phyloP scores from a whole-genome alignment of 805 yeast species.

The Candida ascalaphidarum region DNA sequence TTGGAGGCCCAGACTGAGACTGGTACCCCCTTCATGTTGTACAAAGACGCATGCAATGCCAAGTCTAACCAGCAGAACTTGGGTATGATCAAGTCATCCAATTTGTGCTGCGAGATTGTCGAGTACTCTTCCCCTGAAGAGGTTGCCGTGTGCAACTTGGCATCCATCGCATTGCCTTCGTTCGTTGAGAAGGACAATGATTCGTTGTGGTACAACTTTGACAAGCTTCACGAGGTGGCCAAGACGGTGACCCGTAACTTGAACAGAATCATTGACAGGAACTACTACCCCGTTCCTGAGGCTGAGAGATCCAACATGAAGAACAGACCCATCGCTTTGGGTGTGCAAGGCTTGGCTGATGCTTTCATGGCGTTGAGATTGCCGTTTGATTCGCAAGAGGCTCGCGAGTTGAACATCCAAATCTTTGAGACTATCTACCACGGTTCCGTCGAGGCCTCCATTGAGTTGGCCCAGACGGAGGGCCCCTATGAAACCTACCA shows the following conservation, averaged over 20 bases:
- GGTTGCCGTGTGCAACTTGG: slow-evolving; percentile 55
- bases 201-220: slow-evolving; percentile 43
- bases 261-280: slow-evolving; percentile 49
- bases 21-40: slow-evolving; percentile 58
- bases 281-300: slow-evolving; percentile 48
- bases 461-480: slow-evolving; percentile 43
- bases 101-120: slow-evolving; percentile 56
- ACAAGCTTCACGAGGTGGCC: slow-evolving; percentile 45
- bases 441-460: slow-evolving; percentile 49
- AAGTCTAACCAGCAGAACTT: slow-evolving; percentile 54
- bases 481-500: slow-evolving; percentile 43
- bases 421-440: slow-evolving; percentile 57
- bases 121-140: slow-evolving; percentile 52
- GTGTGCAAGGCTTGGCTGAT: slow-evolving; percentile 59
- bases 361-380: slow-evolving; percentile 46
- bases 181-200: slow-evolving; percentile 39
- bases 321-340: slow-evolving; percentile 55
- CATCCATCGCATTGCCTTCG: slow-evolving; percentile 51
- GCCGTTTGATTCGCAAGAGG: slow-evolving; percentile 51
- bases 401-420: slow-evolving; percentile 48
- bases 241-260: slow-evolving; percentile 49
- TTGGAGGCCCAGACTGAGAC: slow-evolving; percentile 59
- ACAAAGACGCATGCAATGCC: slow-evolving; percentile 53
- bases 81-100: slow-evolving; percentile 52
- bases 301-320: slow-evolving; percentile 47